Evolutionary conservation across 2,329 filamentous ascomycete genomes (phyloP).

Genomic region (Scolecobasidium constrictum): DNA sequence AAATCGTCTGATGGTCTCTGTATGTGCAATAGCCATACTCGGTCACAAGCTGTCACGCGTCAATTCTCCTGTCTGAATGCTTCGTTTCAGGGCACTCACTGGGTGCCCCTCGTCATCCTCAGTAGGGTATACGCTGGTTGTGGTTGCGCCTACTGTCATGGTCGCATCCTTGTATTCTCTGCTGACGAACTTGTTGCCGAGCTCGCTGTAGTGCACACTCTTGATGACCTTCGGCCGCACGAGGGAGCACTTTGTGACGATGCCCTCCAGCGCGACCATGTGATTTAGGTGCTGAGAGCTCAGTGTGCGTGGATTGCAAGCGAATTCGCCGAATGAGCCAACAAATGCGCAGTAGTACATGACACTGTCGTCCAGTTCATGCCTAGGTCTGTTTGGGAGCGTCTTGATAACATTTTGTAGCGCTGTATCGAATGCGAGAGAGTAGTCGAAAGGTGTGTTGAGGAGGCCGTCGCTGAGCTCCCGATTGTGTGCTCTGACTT

Average conservation of each 20-base stretch:
- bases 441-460: constrained; percentile 77
- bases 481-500: constrained; percentile 76
- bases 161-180: constrained; percentile 93
- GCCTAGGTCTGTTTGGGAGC: constrained; percentile 61
- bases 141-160: constrained; percentile 81
- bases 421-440: constrained; percentile 78
- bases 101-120: constrained; percentile 90
- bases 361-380: constrained; percentile 68
- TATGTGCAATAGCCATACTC: constrained; percentile 96
- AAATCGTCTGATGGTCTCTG: constrained; percentile 92
- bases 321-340: constrained; percentile 87
- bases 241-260: constrained; percentile 90
- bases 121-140: constrained; percentile 84
- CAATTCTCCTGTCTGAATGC: constrained; percentile 6
- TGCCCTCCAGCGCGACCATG: constrained; percentile 96
- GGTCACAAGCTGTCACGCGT: constrained; percentile 53
- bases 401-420: constrained; percentile 81
- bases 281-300: constrained; percentile 84
- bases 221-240: constrained; percentile 96
- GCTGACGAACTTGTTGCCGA: constrained; percentile 74
- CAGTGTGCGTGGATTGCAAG: constrained; percentile 88
- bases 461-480: constrained; percentile 74
- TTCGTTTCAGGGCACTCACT: constrained; percentile 23
- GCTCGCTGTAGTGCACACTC: constrained; percentile 93
- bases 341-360: constrained; percentile 94